A percentile compares a stretch with the other conserved stretches of the same genome.
Conservation (phyloP, 2,329 filamentous ascomycete genomes). For the Fusarium dlaminii region DNA sequence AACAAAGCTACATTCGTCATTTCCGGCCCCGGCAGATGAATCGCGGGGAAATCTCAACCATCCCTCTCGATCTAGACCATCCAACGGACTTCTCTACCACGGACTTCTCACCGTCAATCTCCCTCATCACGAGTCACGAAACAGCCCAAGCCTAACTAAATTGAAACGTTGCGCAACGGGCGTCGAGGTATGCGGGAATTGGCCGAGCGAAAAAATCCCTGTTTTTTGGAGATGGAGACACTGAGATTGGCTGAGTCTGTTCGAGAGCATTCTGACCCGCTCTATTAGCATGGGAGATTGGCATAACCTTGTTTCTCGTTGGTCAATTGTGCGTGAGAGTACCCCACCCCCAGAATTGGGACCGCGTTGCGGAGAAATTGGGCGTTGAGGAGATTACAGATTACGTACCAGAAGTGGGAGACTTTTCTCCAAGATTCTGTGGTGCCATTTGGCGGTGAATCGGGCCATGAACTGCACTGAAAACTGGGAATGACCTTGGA, state of each 20-base stretch:
- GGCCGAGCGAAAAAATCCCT: neutral
- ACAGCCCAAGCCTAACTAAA: neutral
- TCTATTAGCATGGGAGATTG: slow-evolving; percentile 9
- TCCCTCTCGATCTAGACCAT: neutral
- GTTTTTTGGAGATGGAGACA: neutral
- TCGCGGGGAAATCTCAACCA: slow-evolving; percentile 1
- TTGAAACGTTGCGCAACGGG: neutral
- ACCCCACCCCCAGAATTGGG: slow-evolving; percentile 11
- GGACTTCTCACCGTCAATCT: neutral
- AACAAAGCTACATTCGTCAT: neutral
- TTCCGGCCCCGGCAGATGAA: neutral
- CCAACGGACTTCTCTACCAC: neutral
- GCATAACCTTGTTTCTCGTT: neutral
- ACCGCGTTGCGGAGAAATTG: slow-evolving; percentile 14
- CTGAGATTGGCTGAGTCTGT: neutral
- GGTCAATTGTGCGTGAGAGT: neutral
- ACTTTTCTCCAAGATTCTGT: slow-evolving; percentile 19
- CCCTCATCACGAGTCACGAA: neutral
- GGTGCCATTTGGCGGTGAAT: neutral
- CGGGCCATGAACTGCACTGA: neutral
- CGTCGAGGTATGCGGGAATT: neutral
- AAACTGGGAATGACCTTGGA: neutral
- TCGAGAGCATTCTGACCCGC: slow-evolving; percentile 13
- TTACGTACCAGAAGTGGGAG: neutral
- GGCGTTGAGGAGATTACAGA: neutral